Evolutionary conservation across 2,329 filamentous ascomycete genomes (phyloP).

Genomic region (Mycosphaerella arachidis): DNA sequence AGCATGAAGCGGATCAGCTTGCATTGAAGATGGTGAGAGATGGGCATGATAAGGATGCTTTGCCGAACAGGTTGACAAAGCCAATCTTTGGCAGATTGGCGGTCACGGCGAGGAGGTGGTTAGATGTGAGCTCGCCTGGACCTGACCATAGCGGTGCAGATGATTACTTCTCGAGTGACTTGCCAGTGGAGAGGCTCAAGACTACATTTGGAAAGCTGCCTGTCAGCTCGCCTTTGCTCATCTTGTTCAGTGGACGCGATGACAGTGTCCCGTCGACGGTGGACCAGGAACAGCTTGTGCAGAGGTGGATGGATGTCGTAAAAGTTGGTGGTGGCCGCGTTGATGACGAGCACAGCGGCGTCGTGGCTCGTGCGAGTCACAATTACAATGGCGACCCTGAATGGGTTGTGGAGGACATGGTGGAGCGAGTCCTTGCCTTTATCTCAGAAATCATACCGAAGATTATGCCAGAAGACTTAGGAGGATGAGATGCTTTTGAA

Average conservation of each 20-base stretch:
- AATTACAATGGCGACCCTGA: conserved; percentile 47
- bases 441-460: conserved; percentile 36
- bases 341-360: conserved; percentile 46
- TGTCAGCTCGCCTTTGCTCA: conserved; percentile 51
- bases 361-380: conserved; percentile 49
- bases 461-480: no score
- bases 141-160: conserved; percentile 64
- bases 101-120: conserved; percentile 54
- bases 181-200: conserved; percentile 55
- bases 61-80: conserved; percentile 41
- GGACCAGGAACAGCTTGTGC: conserved; percentile 55
- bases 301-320: conserved; percentile 51
- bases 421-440: conserved; percentile 49
- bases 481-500: conserved; percentile 7
- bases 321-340: conserved; percentile 43
- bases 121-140: conserved; percentile 54
- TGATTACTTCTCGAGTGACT: conserved; percentile 81
- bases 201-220: conserved; percentile 63
- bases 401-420: conserved; percentile 46
- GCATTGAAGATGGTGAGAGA: conserved; percentile 48
- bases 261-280: conserved; percentile 58
- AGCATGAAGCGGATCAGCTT: conserved; percentile 38
- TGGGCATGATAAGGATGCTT: conserved; percentile 47
- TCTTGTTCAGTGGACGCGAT: conserved; percentile 63
- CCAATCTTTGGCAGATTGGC: conserved; percentile 36